Conservation (phyloP, 352 stramenopile genomes). For the Globisporangium barbulae region DNA sequence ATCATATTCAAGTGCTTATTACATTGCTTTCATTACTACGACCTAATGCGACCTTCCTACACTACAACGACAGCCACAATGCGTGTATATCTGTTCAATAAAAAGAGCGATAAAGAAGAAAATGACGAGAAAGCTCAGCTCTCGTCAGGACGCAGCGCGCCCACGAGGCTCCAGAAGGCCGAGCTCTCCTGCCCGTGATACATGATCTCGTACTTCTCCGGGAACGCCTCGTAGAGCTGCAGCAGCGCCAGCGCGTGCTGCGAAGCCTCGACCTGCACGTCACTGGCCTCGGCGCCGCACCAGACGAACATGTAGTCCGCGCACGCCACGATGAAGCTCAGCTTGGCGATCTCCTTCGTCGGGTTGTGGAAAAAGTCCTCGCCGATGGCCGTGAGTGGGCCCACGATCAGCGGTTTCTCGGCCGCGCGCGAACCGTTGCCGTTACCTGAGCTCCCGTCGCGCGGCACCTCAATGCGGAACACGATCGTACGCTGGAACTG, state of each 20-base stretch:
- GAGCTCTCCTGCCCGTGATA: conserved; percentile 63
- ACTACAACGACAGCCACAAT: conserved; percentile 4
- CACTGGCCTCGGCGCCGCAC: conserved; percentile 58
- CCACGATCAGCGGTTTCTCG: conserved; percentile 57
- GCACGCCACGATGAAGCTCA: conserved; percentile 70
- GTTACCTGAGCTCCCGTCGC: conserved; percentile 29
- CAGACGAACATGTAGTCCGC: conserved; percentile 81
- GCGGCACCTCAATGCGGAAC: conserved; percentile 69
- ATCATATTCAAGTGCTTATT: conserved; percentile 1
- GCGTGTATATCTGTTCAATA: not conserved
- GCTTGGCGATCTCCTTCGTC: conserved; percentile 44
- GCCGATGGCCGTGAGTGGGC: conserved; percentile 42
- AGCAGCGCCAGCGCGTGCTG: conserved; percentile 61
- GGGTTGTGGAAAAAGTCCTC: conserved; percentile 58
- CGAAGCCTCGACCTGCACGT: conserved; percentile 50
- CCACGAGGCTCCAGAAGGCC: conserved; percentile 70
- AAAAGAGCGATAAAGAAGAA: not conserved
- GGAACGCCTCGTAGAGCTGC: conserved; percentile 74
- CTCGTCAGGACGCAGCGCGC: conserved; percentile 30
- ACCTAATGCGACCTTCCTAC: not conserved
- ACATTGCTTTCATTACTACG: conserved; percentile 6
- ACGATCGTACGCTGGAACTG: conserved; percentile 51
- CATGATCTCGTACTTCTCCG: conserved; percentile 68
- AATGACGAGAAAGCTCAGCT: conserved; percentile 10
- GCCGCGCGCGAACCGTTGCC: conserved; percentile 25